Conservation (phyloP, 495 filamentous ascomycete species). For the Aspergillus ostianus region DNA sequence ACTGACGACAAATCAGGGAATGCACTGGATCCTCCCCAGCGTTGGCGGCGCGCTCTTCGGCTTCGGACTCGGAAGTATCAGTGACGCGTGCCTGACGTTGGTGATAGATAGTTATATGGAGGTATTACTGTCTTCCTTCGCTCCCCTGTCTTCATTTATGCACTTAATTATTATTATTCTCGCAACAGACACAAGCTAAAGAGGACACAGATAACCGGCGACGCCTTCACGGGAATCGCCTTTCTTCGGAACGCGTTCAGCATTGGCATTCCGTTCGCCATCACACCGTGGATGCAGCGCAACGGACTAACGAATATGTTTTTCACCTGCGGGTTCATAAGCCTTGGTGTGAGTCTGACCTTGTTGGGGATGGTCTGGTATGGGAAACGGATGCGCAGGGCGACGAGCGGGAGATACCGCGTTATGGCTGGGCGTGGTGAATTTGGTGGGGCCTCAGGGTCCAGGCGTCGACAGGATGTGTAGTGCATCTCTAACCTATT, state of each 20-base stretch:
- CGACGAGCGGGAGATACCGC: slow-evolving; percentile 9
- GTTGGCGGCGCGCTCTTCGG: slow-evolving; percentile 34
- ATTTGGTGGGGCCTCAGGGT: too few relatives aligned
- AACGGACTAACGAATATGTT: slow-evolving; percentile 35
- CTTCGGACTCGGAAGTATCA: slow-evolving; percentile 35
- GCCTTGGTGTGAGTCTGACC: slow-evolving; percentile 21
- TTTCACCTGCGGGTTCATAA: slow-evolving; percentile 31
- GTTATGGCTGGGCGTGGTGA: slow-evolving; percentile 6
- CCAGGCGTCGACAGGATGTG: too few relatives aligned
- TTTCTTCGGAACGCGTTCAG: slow-evolving; percentile 35
- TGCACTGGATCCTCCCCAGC: slow-evolving; percentile 38
- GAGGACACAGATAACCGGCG: slow-evolving; percentile 30
- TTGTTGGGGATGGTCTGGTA: slow-evolving; percentile 29
- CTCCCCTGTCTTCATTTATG: background rate
- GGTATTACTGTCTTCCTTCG: slow-evolving; percentile 15
- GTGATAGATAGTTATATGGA: slow-evolving; percentile 38
- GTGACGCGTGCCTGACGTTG: slow-evolving; percentile 32
- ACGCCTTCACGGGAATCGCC: slow-evolving; percentile 35
- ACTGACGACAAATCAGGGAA: slow-evolving; percentile 21
- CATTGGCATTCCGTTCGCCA: slow-evolving; percentile 36
- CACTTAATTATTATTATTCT: background rate
- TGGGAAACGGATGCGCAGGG: slow-evolving; percentile 24
- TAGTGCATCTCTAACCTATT: too few relatives aligned
- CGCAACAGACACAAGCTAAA: background rate
- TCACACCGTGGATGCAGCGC: slow-evolving; percentile 30